Evolutionary conservation across 768 basidiomycete genomes (phyloP).

Genomic region (Pleurotus pulmonarius): DNA sequence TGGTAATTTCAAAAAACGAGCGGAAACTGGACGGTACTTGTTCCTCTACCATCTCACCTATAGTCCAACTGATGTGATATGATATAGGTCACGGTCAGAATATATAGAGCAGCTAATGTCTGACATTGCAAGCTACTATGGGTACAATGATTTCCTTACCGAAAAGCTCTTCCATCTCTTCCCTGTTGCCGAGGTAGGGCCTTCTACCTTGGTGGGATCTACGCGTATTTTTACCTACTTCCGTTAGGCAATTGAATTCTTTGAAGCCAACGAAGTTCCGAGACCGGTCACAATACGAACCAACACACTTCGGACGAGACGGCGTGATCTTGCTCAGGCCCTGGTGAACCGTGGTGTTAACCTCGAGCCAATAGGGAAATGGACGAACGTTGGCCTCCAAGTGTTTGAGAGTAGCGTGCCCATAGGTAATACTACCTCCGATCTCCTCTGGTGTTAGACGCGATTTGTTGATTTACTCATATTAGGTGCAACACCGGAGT

Average conservation of each 20-base stretch:
- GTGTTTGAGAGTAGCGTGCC: conserved; percentile 96
- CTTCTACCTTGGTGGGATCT: neutral
- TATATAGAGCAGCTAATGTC: conserved; percentile 83
- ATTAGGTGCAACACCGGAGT: conserved; percentile 92
- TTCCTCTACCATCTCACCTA: conserved; percentile 4
- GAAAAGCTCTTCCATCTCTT: conserved; percentile 96
- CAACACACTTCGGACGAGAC: conserved; percentile 90
- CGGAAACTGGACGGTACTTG: conserved; percentile 63
- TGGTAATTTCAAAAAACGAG: conserved; percentile 65
- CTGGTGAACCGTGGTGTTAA: conserved; percentile 96
- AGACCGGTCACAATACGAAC: conserved; percentile 97
- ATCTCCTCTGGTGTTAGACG: neutral
- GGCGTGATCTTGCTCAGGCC: conserved; percentile 91
- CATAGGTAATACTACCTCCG: conserved; percentile 51
- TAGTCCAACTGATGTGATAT: conserved; percentile 6
- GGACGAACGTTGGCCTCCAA: conserved; percentile 99
- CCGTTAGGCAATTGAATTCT: conserved; percentile 92
- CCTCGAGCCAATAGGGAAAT: conserved; percentile 97
- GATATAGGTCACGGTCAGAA: conserved; percentile 76
- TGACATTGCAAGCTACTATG: conserved; percentile 95
- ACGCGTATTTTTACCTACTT: neutral
- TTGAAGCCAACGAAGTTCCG: conserved; percentile 94
- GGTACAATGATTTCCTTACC: conserved; percentile 92
- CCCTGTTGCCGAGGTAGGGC: conserved; percentile 80
- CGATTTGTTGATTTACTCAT: neutral